Percentiles rank a stretch among this genome's conserved stretches.
phyloP scores from a whole-genome alignment of 2,329 filamentous ascomycete genomes.

The Cordyceps cateniannulata region DNA sequence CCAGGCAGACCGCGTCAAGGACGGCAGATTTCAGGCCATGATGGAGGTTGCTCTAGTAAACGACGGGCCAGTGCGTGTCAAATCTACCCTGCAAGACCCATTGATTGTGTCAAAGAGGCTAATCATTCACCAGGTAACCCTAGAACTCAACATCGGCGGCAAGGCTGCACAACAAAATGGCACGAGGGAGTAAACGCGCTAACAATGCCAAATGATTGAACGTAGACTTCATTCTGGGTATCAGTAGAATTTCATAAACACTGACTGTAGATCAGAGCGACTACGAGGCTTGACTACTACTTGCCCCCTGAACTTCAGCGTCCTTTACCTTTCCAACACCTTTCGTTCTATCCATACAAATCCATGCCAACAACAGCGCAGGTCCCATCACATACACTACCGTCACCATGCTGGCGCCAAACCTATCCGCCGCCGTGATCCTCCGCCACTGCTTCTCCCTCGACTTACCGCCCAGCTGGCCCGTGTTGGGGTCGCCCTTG shows the following conservation, averaged over 20 bases:
- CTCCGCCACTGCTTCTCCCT: background rate
- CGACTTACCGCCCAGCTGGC: constrained; percentile 15
- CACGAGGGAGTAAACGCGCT: background rate
- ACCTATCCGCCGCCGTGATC: constrained; percentile 5
- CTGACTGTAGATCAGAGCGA: background rate
- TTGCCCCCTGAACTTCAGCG: background rate
- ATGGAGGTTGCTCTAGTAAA: constrained; percentile 96
- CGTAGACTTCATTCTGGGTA: background rate
- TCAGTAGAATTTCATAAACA: background rate
- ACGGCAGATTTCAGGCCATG: constrained; percentile 98
- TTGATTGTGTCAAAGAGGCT: background rate
- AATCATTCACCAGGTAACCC: background rate
- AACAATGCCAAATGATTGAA: no score
- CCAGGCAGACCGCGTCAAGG: constrained; percentile 68
- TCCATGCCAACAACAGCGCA: background rate
- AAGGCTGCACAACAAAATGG: background rate
- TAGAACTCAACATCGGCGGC: constrained; percentile 10
- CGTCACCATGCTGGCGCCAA: constrained; percentile 3
- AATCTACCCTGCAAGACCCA: no score
- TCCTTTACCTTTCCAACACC: background rate
- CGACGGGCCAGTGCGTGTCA: constrained; percentile 57
- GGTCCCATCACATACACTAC: background rate
- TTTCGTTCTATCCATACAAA: background rate
- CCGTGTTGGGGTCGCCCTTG: constrained; percentile 35
- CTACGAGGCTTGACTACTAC: background rate